These are phyloP conservation scores for Xylaria intraflava DNA, from an alignment of 495 filamentous ascomycete genomes.

Conservation along the genomic window DNA sequence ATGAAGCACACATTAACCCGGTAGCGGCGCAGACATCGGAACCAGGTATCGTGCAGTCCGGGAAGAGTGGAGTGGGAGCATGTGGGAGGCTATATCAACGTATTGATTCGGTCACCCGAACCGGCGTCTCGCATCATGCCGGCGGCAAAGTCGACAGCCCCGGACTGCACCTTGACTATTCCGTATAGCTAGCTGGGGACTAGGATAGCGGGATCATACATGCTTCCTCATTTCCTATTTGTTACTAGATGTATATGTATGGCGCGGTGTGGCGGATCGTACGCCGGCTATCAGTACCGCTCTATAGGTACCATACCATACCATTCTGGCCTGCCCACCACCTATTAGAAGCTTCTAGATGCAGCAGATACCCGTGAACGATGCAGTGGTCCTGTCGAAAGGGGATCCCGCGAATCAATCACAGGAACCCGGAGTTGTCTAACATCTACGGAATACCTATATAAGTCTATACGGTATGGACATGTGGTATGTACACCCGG, in stretches of 20 bases:
- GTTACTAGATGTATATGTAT: too few relatives aligned
- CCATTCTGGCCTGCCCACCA: not conserved
- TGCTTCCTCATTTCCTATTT: too few relatives aligned
- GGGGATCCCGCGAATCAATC: not conserved
- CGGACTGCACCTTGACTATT: too few relatives aligned
- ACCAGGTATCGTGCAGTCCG: not conserved
- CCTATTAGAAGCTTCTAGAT: not conserved
- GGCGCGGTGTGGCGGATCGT: too few relatives aligned
- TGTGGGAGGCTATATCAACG: constrained; percentile 1
- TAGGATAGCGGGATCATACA: constrained; percentile 5
- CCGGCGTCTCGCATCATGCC: constrained; percentile 4
- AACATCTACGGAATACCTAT: constrained; percentile 2
- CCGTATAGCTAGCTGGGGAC: not conserved
- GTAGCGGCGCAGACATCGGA: constrained; percentile 4
- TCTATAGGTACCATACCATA: not conserved
- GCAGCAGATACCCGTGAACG: not conserved
- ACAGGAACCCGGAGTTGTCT: constrained; percentile 1
- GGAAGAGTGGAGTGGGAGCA: constrained; percentile 9
- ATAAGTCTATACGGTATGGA: too few relatives aligned
- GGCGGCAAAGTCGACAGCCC: too few relatives aligned
- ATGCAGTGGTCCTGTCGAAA: not conserved
- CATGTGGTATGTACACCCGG: too few relatives aligned
- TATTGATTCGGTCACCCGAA: constrained; percentile 12
- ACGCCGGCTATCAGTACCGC: not conserved
- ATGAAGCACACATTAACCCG: constrained; percentile 4